Evolutionary conservation across 2,329 filamentous ascomycete species (phyloP), one percentile per base, ranked within the genome.

Genomic region (Tolypocladium nubicola): DNA sequence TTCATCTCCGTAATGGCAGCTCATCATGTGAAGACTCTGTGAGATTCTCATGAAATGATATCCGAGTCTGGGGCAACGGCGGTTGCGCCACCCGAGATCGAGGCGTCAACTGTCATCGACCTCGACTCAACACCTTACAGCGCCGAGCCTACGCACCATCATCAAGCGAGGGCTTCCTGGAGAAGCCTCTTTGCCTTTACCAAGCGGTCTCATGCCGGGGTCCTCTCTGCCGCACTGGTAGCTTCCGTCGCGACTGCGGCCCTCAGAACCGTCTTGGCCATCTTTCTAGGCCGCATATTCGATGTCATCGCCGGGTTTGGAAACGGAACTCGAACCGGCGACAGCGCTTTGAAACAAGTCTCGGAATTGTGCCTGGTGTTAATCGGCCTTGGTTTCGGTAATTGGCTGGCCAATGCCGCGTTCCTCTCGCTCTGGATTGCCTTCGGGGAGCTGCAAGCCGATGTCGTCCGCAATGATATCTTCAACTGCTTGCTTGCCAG

Each of bases 401-500:
- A 82, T 52, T 93, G 89, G 83, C 52, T 90, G 0, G 71, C 86
- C 19, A 86, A 88, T 62, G 80, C 82, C 3, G 67, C 79, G 1
- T 88, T 90, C 63, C 86, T 90, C 64, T 77, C 79, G 1, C 70
- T 82, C 0, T 97, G 92, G 85, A 76, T 93, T 37, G 68, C 81
- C 0, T 94, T 94, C 68, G 89, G 92, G 16, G 92, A 97, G 70
- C 65, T 90, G 2, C 90, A 96, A 62, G 90, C 88, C 0, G 81
- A 80, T 38, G 81, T 73, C 52, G 85, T 84, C 8, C 81, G 90
- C 6, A 75, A 79, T 19, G 75, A 73, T 6, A 71, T 94, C 3
- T 96, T 96, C 66, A 64, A 74, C 1, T 80, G 80, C 2, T 73
- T 97, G 40, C 68, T 96, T n/a, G 72, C 75, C 7, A 90, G 86